phyloP scores from a whole-genome alignment of 371 early-diverging fungal species.

The Mortierella sp. region DNA sequence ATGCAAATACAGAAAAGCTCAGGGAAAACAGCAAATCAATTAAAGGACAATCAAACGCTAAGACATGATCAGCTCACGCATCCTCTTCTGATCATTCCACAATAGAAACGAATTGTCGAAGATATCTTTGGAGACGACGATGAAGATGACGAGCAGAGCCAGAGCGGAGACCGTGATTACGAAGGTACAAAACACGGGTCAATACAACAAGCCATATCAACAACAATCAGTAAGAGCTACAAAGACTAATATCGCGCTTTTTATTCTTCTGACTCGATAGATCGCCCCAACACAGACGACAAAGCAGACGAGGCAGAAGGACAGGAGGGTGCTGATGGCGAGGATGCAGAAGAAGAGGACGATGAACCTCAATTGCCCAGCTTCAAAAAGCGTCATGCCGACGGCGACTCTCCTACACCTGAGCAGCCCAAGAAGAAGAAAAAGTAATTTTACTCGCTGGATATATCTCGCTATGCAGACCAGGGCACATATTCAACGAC shows the following conservation, averaged over 20 bases:
- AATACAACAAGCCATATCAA: background rate
- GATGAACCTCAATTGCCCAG: slow-evolving; percentile 36
- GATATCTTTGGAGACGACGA: slow-evolving; percentile 57
- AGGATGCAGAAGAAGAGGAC: slow-evolving; percentile 20
- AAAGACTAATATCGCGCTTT: background rate
- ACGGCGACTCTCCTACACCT: slow-evolving; percentile 32
- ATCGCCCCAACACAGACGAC: slow-evolving; percentile 6
- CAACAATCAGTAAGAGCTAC: background rate
- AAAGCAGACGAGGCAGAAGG: background rate
- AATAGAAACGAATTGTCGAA: slow-evolving; percentile 31
- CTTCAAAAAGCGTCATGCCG: slow-evolving; percentile 42
- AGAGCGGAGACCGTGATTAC: slow-evolving; percentile 17
- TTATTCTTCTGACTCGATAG: background rate
- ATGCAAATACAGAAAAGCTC: background rate
- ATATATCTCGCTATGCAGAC: too few species aligned
- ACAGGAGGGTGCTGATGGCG: slow-evolving; percentile 5
- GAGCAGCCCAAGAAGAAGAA: slow-evolving; percentile 50
- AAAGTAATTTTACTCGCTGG: background rate
- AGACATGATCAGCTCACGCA: background rate
- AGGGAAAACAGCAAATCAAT: background rate
- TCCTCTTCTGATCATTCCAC: background rate
- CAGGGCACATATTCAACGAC: too few species aligned
- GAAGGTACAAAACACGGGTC: background rate
- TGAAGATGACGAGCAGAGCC: slow-evolving; percentile 34
- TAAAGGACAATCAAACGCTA: background rate